These are phyloP conservation scores for Penicillium frequentans DNA, from an alignment of 2,329 filamentous ascomycete genomes.

Conservation along the genomic window DNA sequence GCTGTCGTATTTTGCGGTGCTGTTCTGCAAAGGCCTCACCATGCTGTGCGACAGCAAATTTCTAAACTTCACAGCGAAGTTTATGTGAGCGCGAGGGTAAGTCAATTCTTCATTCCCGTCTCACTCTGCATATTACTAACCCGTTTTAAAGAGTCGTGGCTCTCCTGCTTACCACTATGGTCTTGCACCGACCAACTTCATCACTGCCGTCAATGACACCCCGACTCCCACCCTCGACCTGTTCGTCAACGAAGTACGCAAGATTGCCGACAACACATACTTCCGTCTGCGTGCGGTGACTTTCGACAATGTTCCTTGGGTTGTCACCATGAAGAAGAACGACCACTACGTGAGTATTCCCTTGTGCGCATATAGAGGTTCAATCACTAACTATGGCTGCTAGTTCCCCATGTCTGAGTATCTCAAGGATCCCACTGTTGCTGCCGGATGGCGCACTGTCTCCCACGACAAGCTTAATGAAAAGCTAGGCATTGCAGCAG, in stretches of 20 bases:
- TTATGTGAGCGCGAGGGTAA: constrained; percentile 79
- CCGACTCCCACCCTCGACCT: constrained; percentile 77
- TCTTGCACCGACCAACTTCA: constrained; percentile 93
- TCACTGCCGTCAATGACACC: constrained; percentile 90
- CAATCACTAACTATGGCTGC: not conserved
- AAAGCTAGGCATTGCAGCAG: constrained; percentile 34
- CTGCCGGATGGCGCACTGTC: constrained; percentile 59
- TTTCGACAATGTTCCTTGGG: constrained; percentile 97
- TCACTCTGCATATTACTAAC: constrained; percentile 4
- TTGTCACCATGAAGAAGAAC: constrained; percentile 99
- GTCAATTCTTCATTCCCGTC: constrained; percentile 9
- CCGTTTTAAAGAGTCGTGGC: constrained; percentile 60
- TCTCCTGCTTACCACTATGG: constrained; percentile 88
- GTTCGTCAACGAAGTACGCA: constrained; percentile 78
- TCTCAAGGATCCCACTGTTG: constrained; percentile 54
- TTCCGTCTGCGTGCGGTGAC: constrained; percentile 97
- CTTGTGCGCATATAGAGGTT: not conserved
- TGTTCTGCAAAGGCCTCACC: constrained; percentile 87
- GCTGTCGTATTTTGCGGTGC: constrained; percentile 95
- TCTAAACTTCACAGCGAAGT: constrained; percentile 94
- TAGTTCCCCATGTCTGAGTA: constrained; percentile 67
- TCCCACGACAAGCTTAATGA: constrained; percentile 52
- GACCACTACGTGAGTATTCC: constrained; percentile 72
- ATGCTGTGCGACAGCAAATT: constrained; percentile 96
- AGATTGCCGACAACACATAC: constrained; percentile 95